A percentile compares a stretch with the other conserved stretches of the same genome.
These are phyloP conservation scores for Ilex paraguariensis DNA, from an alignment of 305 asterid genomes.

Conservation along the genomic window DNA sequence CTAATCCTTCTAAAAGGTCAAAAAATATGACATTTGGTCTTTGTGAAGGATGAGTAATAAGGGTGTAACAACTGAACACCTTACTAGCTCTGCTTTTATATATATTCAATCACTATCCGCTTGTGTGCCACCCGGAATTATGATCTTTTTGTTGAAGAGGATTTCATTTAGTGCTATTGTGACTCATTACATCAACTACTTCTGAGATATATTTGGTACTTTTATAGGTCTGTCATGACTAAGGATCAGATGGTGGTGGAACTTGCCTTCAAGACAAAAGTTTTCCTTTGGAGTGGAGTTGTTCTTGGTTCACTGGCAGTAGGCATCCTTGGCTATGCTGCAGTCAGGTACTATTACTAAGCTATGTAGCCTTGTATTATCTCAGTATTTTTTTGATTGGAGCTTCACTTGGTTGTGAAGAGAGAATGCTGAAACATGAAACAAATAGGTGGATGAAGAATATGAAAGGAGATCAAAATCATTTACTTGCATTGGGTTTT, in stretches of 20 bases:
- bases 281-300: slow-evolving; percentile 67
- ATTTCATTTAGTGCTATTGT: background rate
- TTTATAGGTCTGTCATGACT: slow-evolving; percentile 57
- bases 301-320: slow-evolving; percentile 66
- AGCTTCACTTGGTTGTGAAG: background rate
- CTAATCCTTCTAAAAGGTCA: too few species aligned
- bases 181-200: slow-evolving; percentile 3
- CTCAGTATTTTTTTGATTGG: too few species aligned
- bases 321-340: slow-evolving; percentile 68
- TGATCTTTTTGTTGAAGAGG: too few species aligned
- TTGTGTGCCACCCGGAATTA: too few species aligned
- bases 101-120: too few species aligned
- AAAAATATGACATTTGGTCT: too few species aligned
- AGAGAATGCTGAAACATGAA: background rate
- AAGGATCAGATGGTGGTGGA: slow-evolving; percentile 71
- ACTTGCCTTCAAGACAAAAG: slow-evolving; percentile 57
- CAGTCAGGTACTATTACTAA: slow-evolving; percentile 49
- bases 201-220: slow-evolving; percentile 9
- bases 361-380: background rate
- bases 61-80: too few species aligned
- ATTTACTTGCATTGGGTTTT: too few species aligned
- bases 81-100: too few species aligned
- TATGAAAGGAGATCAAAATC: too few species aligned
- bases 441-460: too few species aligned
- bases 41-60: too few species aligned